These are phyloP conservation scores for Rubroshorea leprosula DNA, from an alignment of 345 rosid species.

Conservation along the genomic window DNA sequence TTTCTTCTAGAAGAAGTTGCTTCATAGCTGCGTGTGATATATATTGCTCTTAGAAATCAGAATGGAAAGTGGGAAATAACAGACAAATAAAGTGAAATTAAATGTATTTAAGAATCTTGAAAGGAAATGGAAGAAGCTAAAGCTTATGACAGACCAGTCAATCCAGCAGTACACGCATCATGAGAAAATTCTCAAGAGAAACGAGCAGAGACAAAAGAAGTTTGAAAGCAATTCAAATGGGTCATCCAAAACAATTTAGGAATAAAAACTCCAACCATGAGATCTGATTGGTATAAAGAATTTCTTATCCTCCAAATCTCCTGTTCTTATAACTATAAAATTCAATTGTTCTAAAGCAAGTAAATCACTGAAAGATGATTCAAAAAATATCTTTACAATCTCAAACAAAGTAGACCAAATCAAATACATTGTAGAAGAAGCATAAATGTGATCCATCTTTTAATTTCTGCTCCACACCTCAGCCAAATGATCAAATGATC, in stretches of 20 bases:
- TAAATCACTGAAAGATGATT: no score
- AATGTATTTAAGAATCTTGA: no score
- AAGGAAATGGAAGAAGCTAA: background rate
- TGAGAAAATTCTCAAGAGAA: background rate
- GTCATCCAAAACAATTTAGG: background rate
- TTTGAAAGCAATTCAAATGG: no score
- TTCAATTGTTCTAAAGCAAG: no score
- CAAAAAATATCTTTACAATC: background rate
- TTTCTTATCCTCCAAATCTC: no score
- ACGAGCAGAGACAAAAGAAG: background rate
- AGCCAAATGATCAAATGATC: background rate
- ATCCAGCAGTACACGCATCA: background rate
- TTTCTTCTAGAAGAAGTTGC: conserved; percentile 56
- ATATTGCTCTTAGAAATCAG: background rate
- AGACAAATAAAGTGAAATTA: background rate
- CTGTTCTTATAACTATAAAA: background rate
- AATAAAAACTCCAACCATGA: background rate
- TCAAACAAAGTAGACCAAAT: background rate
- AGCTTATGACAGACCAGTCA: no score
- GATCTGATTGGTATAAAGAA: no score
- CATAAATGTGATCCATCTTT: background rate
- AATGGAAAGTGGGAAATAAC: background rate
- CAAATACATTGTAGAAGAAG: background rate
- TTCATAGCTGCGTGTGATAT: conserved; percentile 58
- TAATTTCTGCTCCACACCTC: background rate